These are phyloP conservation scores for Boletus bicolor DNA, from an alignment of 768 basidiomycete genomes.

Conservation along the genomic window DNA sequence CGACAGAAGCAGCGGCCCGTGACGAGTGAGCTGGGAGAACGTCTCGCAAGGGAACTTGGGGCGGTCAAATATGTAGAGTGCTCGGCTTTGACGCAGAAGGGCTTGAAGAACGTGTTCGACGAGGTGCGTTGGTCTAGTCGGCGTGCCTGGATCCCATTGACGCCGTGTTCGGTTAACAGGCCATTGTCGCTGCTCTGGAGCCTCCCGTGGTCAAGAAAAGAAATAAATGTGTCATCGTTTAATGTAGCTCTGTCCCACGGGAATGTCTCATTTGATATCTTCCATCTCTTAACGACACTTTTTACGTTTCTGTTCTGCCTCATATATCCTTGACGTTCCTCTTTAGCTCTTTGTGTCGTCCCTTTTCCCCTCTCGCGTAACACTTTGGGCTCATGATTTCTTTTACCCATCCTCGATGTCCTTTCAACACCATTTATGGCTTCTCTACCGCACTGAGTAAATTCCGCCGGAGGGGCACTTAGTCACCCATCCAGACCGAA, in stretches of 20 bases:
- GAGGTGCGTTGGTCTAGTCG: conserved; percentile 61
- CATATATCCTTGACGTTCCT: conserved; percentile 37
- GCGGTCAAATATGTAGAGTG: conserved; percentile 99
- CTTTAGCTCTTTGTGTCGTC: conserved; percentile 20
- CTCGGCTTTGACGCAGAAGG: conserved; percentile 98
- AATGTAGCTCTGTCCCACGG: conserved; percentile 36
- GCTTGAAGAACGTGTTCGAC: conserved; percentile 99
- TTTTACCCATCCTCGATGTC: conserved; percentile 27
- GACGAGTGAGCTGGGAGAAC: conserved; percentile 81
- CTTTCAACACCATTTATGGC: conserved; percentile 13
- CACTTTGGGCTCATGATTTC: conserved; percentile 23
- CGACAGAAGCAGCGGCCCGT: conserved; percentile 97
- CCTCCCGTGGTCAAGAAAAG: conserved; percentile 88
- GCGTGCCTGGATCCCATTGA: conserved; percentile 6
- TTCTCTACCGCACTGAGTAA: conserved; percentile 27
- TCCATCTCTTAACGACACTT: conserved; percentile 35
- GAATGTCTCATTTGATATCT: conserved; percentile 31
- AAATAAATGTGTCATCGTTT: conserved; percentile 82
- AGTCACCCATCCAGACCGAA: conserved; percentile 24
- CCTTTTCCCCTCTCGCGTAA: conserved; percentile 15
- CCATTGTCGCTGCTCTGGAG: conserved; percentile 97
- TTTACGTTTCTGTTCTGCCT: conserved; percentile 30
- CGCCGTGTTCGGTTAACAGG: conserved; percentile 38
- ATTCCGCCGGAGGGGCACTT: conserved; percentile 22
- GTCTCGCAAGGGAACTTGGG: conserved; percentile 94